A percentile compares a stretch with the other conserved stretches of the same genome.
Conservation (phyloP, 2,329 filamentous ascomycete genomes). For the Aspergillus quadricinctus region DNA sequence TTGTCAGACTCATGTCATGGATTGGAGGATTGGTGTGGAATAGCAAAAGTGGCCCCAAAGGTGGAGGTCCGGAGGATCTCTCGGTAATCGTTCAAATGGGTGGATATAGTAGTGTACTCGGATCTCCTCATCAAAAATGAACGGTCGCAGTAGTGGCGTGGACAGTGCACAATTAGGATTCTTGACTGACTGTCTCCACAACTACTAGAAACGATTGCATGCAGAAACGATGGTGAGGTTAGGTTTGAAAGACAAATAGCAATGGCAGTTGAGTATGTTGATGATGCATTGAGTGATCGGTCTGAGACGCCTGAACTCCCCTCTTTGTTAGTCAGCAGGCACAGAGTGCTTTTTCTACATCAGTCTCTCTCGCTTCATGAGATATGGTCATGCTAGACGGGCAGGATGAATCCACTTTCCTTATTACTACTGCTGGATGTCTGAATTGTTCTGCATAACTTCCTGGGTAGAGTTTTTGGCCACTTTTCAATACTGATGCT, state of each 20-base stretch:
- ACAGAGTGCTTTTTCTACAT: background rate
- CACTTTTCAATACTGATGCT: background rate
- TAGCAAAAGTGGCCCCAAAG: constrained; percentile 3
- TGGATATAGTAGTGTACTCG: background rate
- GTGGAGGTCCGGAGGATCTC: constrained; percentile 4
- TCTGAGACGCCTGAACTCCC: background rate
- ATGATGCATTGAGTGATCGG: background rate
- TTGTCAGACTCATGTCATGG: constrained; percentile 44
- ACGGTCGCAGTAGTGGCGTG: constrained; percentile 1
- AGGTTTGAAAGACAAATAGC: background rate
- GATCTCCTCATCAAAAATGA: background rate
- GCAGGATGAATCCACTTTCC: background rate
- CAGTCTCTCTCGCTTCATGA: background rate
- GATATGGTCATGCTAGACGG: background rate
- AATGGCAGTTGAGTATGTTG: background rate
- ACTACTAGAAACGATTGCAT: constrained; percentile 2
- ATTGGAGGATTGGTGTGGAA: constrained; percentile 1
- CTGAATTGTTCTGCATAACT: background rate
- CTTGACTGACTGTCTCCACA: constrained; percentile 4
- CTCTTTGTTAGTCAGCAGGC: background rate
- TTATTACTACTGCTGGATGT: background rate
- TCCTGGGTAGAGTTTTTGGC: background rate
- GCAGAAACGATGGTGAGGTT: background rate
- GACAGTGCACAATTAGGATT: background rate
- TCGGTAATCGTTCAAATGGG: background rate